Base-by-base conservation (phyloP, 73 alveolate genomes). In the Uronychia setigera region DNA sequence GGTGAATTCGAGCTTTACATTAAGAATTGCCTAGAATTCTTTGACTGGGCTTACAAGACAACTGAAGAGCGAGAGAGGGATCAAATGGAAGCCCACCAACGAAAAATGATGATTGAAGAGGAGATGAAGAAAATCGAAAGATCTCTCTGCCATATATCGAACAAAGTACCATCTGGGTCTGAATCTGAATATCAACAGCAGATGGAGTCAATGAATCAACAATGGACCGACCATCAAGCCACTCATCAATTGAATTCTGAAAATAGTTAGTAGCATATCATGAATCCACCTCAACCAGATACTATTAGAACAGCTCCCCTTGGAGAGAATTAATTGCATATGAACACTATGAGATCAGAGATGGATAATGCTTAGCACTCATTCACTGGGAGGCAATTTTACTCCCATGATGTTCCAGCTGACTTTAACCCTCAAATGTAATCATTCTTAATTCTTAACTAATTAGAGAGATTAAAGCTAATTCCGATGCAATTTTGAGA, bases 41-140 rank as follows among this genome's bases (percentile, higher is more conserved):
- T 75, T 76, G 91, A 85, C 25, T 85, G 91, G 91, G 83, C 80
- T 29, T 85, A 77, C 81, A 14, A 35, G 29, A 77, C 86, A 11
- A 29, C 33, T 1, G 91, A 85, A 57, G 81, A 85, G 30, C 76
- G 81, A 58, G 58, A 26, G 32, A 1, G 1, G 13, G 46, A 78
- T 26, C 80, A 85, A 34, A 1, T 25, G 0, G 77, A 33, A 28
- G 82, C 76, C 28, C 59, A 77, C 35, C 1, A 29, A 29, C 0
- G 77, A 32, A 77, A 58, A 29, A 59, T 31, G 19, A 57, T 32
- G 9, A 77, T 85, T 0, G 82, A 85, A 11, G 35, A 29, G 14
- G 91, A 85, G 35, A 34, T 85, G 75, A 9, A 77, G 27, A 85
- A 77, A 78, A 85, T 85, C 27, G 26, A 85, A 26, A 46, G 67